Evolutionary conservation across 768 basidiomycete genomes (phyloP), one percentile per base, ranked within the genome.

Genomic region (Boletus rubescentipes): DNA sequence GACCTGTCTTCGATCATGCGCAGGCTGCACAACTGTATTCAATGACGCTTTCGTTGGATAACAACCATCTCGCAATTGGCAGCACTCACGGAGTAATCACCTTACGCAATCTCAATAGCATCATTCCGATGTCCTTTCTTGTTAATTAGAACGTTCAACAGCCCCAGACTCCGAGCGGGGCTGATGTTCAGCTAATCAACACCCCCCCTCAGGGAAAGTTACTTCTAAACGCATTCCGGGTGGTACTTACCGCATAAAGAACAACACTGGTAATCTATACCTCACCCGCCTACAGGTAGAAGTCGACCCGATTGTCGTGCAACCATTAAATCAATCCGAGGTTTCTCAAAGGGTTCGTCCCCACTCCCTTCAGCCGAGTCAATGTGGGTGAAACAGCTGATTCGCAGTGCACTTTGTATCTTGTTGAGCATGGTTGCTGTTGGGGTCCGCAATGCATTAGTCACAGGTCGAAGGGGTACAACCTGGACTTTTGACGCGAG

Each of bases 401-500:
- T 5, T 39, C 0, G 26, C n/a, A 51, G 50, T 51, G 50, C 42
- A 30, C 41, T 10, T 9, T 51, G 4, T 51, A 42, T 12, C 30
- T 39, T 23, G 37, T 26, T 7, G n/a, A n/a, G 26, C 26, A 12
- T 15, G 11, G n/a, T 36, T 51, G 50, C n/a, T 44, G 14, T 10
- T 2, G 39, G 31, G 41, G 43, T 11, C 8, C 0, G 41, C 18
- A 29, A 29, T 12, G 23, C 23, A 34, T 15, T 51, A 16, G 32
- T 42, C 9, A 43, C 21, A 9, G 42, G 14, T 23, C 11, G 36
- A 4, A 15, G 3, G 23, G 36, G n/a, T 4, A 38, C 51, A 16
- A 44, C 47, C 23, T 54, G 53, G 47, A 54, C 46, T 20, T 42
- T 54, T 18, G 53, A 54, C n/a, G 41, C 40, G 8, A 49, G 53